Base-by-base conservation (phyloP, 257 asterid species). In the Solanum habrochaites region DNA sequence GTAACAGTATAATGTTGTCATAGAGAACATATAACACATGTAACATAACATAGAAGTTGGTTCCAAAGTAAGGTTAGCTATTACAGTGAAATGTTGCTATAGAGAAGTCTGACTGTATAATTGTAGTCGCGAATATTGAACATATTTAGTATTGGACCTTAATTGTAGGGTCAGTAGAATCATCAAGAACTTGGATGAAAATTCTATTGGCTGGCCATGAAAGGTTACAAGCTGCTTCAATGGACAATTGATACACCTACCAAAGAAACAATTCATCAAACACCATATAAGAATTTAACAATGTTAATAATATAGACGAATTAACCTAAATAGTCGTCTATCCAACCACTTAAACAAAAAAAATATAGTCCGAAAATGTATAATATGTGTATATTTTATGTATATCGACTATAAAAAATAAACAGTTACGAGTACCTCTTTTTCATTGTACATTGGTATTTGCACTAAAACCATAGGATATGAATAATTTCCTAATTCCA, bases 151-250 rank as follows among this genome's bases (percentile, higher is more conserved):
- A n/a, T 78, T 85, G 64, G 52, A 89, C 92, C 92, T 89, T 90
- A 62, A 83, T 83, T 4, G 87, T 6, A 12, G 91, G 89, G 56
- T 90, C 92, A 11, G 89, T 89, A 23, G 91, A 90, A 69, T 90
- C 91, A 73, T 90, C 92, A 58, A 90, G 92, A 64, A 90, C 90
- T 85, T 90, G 92, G 87, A 90, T 80, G 11, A 90, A 87, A n/a
- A 90, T 77, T 14, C 92, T 89, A 89, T 89, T 87, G 7, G 87
- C 43, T 2, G 92, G 92, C 92, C 92, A 87, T 43, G 90, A 90
- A 47, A 90, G 86, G n/a, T 85, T 88, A 83, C 91, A 89, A 23
- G 92, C 91, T 82, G 92, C 91, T 77, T 86, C 92, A 75, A 89
- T 90, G 1, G 92, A 90, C 60, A 90, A 73, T 64, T 90, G 90